Conservation (phyloP, 2,329 filamentous ascomycete genomes). For the Emmonsia crescens region DNA sequence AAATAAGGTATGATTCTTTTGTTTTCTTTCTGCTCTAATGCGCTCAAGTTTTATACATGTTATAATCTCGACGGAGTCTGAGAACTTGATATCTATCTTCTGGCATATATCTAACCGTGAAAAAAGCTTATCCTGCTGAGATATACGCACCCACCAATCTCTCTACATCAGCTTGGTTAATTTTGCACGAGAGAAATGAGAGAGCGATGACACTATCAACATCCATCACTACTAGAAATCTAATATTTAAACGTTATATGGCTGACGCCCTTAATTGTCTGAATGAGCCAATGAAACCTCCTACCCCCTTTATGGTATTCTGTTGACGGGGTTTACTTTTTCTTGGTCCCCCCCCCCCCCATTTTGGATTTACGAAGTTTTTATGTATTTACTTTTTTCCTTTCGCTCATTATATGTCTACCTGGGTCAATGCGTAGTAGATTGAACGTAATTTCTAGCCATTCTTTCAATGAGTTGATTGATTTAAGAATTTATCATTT, state of each 20-base stretch:
- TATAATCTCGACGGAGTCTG: not conserved
- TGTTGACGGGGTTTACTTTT: not conserved
- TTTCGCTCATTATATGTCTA: not conserved
- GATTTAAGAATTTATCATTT: not conserved
- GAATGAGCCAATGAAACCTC: not conserved
- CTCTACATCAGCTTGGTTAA: not conserved
- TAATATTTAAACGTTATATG: not conserved
- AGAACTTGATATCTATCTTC: not conserved
- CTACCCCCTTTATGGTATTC: not conserved
- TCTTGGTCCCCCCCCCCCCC: not conserved
- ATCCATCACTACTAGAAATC: not conserved
- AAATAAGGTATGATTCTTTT: not conserved
- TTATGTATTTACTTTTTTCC: not conserved
- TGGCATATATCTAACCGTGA: not conserved
- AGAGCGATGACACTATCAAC: too few relatives aligned
- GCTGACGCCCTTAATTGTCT: not conserved
- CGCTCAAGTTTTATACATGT: not conserved
- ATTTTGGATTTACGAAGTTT: not conserved
- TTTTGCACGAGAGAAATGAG: not conserved
- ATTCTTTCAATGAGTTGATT: not conserved
- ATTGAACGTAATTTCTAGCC: not conserved
- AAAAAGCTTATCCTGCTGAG: not conserved
- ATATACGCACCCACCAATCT: not conserved
- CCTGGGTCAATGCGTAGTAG: too few relatives aligned
- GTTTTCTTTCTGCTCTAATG: not conserved